A percentile compares a stretch with the other conserved stretches of the same genome.
Conservation (phyloP, 2,329 filamentous ascomycete genomes). For the Aspergillus ruber region DNA sequence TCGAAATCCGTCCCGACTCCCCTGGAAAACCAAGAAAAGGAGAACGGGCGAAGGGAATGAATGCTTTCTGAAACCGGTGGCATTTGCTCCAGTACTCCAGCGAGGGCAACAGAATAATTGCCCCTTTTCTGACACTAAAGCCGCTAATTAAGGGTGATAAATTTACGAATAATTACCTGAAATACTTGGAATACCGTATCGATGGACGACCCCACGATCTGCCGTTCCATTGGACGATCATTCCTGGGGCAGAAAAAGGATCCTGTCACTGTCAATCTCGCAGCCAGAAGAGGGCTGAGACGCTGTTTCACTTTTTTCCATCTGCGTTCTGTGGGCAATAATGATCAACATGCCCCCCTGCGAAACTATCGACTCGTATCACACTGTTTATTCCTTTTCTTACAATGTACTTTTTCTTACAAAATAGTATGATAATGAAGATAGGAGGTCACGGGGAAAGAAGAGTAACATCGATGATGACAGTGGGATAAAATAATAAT, state of each 20-base stretch:
- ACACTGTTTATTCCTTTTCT: no score
- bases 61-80: neutral
- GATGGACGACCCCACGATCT: neutral
- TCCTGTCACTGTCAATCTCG: neutral
- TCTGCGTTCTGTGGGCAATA: neutral
- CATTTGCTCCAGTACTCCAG: neutral
- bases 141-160: no score
- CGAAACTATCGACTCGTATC: neutral
- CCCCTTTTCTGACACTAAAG: neutral
- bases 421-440: no score
- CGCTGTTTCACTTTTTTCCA: neutral
- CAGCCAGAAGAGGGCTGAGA: neutral
- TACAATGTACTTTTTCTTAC: no score
- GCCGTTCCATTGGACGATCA: conserved; percentile 13
- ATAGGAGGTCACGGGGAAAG: neutral
- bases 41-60: neutral
- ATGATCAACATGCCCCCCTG: neutral
- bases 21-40: neutral
- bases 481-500: neutral
- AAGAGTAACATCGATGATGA: neutral
- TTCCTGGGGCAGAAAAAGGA: conserved; percentile 6
- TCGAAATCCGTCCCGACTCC: neutral
- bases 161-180: no score
- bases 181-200: neutral
- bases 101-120: neutral